These are phyloP conservation scores for Stephania cephalantha DNA, from an alignment of 164 flowering plant genomes.

Conservation along the genomic window DNA sequence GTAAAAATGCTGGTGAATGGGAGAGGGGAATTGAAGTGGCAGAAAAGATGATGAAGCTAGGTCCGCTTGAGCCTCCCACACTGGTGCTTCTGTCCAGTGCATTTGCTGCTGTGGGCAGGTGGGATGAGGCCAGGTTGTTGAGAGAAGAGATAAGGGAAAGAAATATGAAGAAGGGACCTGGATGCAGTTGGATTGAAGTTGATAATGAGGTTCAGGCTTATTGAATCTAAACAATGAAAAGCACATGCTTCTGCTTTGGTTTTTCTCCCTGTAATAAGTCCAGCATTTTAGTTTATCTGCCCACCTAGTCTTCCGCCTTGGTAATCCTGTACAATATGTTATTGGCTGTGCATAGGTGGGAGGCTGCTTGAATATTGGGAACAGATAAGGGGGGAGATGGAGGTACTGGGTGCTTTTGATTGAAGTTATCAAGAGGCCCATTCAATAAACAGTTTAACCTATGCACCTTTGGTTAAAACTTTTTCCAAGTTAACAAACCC, in stretches of 20 bases:
- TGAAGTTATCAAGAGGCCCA: too few species aligned
- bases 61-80: slow-evolving; percentile 6
- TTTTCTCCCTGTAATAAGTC: background rate
- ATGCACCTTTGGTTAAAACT: too few species aligned
- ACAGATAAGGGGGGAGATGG: too few species aligned
- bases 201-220: slow-evolving; percentile 11
- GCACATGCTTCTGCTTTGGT: background rate
- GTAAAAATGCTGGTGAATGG: slow-evolving; percentile 16
- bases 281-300: background rate
- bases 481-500: too few species aligned
- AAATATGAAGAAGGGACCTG: slow-evolving; percentile 22
- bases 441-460: too few species aligned
- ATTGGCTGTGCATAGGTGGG: too few species aligned
- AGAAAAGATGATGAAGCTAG: slow-evolving; percentile 12
- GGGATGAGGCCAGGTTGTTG: slow-evolving; percentile 16
- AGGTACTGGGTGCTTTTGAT: too few species aligned
- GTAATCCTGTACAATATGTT: too few species aligned
- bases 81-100: slow-evolving; percentile 16
- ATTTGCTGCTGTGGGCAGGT: slow-evolving; percentile 20
- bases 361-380: too few species aligned
- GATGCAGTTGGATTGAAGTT: slow-evolving; percentile 26
- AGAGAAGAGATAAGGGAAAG: slow-evolving; percentile 12
- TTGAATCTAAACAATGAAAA: background rate
- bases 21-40: slow-evolving; percentile 14
- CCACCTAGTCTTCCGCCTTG: too few species aligned